Conservation (phyloP, 176 grass and related monocot genomes). For the Cocos nucifera region DNA sequence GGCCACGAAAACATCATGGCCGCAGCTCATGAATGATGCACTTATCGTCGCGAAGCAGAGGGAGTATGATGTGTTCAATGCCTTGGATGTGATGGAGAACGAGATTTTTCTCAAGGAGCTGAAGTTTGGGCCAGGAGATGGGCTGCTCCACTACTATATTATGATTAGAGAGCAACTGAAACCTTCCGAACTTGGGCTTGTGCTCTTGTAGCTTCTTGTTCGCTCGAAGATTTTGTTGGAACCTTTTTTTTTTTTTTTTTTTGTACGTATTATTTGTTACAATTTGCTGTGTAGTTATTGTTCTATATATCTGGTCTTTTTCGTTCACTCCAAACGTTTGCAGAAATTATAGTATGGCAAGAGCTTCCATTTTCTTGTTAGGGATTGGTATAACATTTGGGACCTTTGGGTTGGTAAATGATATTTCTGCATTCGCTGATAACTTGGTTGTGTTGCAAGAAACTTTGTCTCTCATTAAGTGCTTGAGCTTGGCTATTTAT, state of each 20-base stretch:
- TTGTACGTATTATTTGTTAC: background rate
- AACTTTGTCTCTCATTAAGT: no score
- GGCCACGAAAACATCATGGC: constrained; percentile 56
- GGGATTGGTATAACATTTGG: no score
- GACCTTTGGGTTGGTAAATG: no score
- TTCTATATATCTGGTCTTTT: no score
- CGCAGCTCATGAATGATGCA: constrained; percentile 87
- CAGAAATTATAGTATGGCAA: no score
- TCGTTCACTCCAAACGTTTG: no score
- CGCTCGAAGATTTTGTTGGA: background rate
- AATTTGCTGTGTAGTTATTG: no score
- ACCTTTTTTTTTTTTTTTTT: background rate
- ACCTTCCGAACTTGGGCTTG: constrained; percentile 70
- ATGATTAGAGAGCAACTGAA: constrained; percentile 50
- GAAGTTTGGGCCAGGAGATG: constrained; percentile 93
- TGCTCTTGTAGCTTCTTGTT: constrained; percentile 56
- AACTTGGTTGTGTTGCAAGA: no score
- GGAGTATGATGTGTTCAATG: constrained; percentile 90
- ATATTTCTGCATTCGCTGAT: no score
- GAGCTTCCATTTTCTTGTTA: no score
- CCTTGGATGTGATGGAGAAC: constrained; percentile 92
- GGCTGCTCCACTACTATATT: constrained; percentile 94
- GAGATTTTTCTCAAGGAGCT: constrained; percentile 83
- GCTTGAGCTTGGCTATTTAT: no score
- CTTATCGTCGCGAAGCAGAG: constrained; percentile 89